phyloP scores from a whole-genome alignment of 371 early-diverging fungal species.

The Amoeboaphelidium protococcarum region DNA sequence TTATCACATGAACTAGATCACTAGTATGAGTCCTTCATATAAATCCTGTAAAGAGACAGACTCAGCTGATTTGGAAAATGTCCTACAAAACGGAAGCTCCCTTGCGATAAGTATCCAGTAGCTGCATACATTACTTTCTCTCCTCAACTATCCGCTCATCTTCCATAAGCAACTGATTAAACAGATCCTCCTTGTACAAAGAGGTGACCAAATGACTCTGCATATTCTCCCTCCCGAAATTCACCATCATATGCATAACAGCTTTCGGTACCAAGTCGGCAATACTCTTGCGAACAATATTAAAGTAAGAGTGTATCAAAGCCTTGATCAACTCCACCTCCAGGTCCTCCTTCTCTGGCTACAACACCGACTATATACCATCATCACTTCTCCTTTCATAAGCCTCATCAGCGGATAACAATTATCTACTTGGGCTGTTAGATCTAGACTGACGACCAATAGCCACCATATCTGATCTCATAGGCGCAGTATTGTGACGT shows the following conservation, averaged over 20 bases:
- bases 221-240: slow-evolving; percentile 38
- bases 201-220: slow-evolving; percentile 55
- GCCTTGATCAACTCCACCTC: slow-evolving; percentile 54
- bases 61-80: no score
- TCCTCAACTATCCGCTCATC: slow-evolving; percentile 40
- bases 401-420: no score
- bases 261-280: slow-evolving; percentile 79
- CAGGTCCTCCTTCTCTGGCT: slow-evolving; percentile 38
- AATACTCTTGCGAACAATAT: slow-evolving; percentile 50
- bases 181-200: slow-evolving; percentile 46
- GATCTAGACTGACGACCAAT: no score
- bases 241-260: slow-evolving; percentile 40
- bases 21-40: slow-evolving; percentile 51
- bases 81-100: slow-evolving; percentile 5
- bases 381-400: neutral
- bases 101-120: slow-evolving; percentile 47
- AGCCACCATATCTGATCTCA: no score
- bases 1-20: slow-evolving; percentile 37
- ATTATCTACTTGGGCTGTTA: neutral
- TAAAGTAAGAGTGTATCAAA: slow-evolving; percentile 36
- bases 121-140: slow-evolving; percentile 39
- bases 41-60: no score
- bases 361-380: neutral
- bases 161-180: slow-evolving; percentile 44
- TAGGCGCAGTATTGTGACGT: no score